Evolutionary conservation across 805 yeast species (phyloP), one percentile per base, ranked within the genome.

Genomic region (Starmerella floris): DNA sequence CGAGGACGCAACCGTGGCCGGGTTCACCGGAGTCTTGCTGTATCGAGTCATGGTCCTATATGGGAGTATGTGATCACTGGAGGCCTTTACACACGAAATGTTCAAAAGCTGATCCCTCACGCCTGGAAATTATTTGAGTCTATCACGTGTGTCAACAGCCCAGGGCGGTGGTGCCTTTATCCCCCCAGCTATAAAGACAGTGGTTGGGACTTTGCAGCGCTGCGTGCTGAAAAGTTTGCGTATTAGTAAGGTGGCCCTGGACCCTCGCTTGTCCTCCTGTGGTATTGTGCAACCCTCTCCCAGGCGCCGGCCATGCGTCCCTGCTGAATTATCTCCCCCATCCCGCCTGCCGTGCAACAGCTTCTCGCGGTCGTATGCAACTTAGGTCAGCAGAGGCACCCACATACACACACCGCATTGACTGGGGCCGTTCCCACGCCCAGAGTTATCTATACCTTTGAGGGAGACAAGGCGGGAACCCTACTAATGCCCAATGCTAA

Each of bases 21-120:
- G 96, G 87, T 91, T 87, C 64, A 94, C 85, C 68, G 98, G 84
- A 65, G 84, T 79, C 70, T 94, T 91, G 77, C 87, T 94, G 97
- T 91, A 91, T 76, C 99, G 91, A 76, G 87, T 84, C 97, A 91
- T 91, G 77, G 62, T 40, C 43, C 32, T 30, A 6, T 9, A 16
- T 10, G 32, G 8, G 32, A 9, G 32, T 30, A 30, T 30, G 17
- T 9, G 32, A 30, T 30, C 32, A 11, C 32, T 9, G 32, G 17
- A 11, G 32, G 32, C 32, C 32, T 30, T 30, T 13, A 30, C 32
- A 6, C 32, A 11, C 17, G 32, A 30, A 30, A 11, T 22, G 33
- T 30, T 22, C 41, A 30, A 30, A 38, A 38, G 41, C 41, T 26
- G 35, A 9, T 19, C 21, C 25, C 35, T 16, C 35, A 17, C 21